Evolutionary conservation across 805 yeast species (phyloP).

Genomic region (Starmerella stigmatis): DNA sequence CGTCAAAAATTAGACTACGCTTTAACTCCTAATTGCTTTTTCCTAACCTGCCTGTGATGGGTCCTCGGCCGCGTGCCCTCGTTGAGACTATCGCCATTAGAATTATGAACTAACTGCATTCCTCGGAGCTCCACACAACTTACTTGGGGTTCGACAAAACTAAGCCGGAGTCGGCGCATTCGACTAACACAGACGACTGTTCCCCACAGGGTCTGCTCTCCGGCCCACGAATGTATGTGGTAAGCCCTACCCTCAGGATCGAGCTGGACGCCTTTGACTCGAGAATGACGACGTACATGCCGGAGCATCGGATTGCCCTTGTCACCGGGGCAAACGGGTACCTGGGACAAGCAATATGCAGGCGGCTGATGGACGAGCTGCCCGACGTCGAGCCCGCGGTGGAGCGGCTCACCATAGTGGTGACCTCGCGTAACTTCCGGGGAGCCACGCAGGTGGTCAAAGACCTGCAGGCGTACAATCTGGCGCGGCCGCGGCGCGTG

Average conservation of each 20-base stretch:
- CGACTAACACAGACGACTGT: no score
- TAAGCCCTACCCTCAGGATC: background rate
- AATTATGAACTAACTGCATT: no score
- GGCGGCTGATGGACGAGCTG: conserved; percentile 55
- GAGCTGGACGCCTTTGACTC: background rate
- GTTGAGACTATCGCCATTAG: no score
- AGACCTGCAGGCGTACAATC: conserved; percentile 33
- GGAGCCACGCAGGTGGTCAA: conserved; percentile 68
- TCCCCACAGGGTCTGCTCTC: no score
- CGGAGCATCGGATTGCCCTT: conserved; percentile 27
- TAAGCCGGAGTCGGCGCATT: no score
- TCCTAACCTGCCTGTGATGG: background rate
- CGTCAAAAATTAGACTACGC: background rate
- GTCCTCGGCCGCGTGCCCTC: no score
- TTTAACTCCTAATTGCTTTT: no score
- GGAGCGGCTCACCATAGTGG: conserved; percentile 60
- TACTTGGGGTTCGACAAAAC: no score
- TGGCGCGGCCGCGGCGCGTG: conserved; percentile 36
- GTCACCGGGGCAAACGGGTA: conserved; percentile 43
- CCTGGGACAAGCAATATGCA: conserved; percentile 77
- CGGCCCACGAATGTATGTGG: no score
- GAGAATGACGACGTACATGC: conserved; percentile 6
- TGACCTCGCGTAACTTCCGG: conserved; percentile 82
- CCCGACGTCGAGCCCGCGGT: conserved; percentile 32
- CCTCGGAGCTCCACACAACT: no score